Evolutionary conservation across 129 eudicot species (phyloP), one percentile per base, ranked within the genome.

Genomic region (Flaveria robusta): DNA sequence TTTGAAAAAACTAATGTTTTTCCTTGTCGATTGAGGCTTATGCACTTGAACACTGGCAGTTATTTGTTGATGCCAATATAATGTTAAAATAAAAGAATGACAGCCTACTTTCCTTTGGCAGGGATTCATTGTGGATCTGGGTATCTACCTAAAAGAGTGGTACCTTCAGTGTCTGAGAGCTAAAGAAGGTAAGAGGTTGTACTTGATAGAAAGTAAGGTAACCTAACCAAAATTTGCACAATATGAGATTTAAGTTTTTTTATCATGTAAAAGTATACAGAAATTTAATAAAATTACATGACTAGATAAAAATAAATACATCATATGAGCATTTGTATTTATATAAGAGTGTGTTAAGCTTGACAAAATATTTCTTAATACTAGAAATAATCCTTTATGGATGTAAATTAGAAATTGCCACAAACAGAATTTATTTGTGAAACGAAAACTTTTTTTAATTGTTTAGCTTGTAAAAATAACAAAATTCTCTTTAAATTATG

Each of bases 121-220:
- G 98, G 98, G 97, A 91, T 22, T 66, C 98, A 88, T 75, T 94
- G 97, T 56, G 90, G 84, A 47, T 81, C 76, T 91, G 98, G 98
- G 18, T 91, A 89, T 83, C 72, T 52, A 66, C 73, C 63, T 26
- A 87, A 77, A 83, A 84, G 68, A 49, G 55, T 77, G 69, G 87
- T 43, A 52, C 74, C 81, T 42, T 68, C 72, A 6, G 2, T 49
- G 74, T 37, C 39, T 79, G 84, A n/a, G 76, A 58, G 70, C 78
- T 7, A 77, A 77, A n/a, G 52, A 47, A 10, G 70, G 87, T 86
- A 74, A 51, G 56, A 56, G 39, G 8, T 34, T 5, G 39, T 34
- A 39, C 18, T 56, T 7, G 3, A 29, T 37, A 70, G 9, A 5
- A 55, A 51, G 26, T 60, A 24, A 5, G 6, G 20, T 54, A 19